Conservation (phyloP, 768 basidiomycete genomes). For the Tricholoma furcatifolium region DNA sequence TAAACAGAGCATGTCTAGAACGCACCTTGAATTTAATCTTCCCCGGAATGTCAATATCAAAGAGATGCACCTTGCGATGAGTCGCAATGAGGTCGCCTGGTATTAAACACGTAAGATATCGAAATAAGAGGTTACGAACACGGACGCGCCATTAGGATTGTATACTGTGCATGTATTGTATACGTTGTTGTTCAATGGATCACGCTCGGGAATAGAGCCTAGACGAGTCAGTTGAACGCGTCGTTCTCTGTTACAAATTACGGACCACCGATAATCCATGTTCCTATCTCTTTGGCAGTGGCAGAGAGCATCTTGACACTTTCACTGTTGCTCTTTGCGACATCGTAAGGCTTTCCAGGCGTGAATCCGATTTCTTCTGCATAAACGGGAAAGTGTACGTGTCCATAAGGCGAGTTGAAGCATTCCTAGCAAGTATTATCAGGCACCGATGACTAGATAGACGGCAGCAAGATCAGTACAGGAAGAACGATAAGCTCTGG, state of each 20-base stretch:
- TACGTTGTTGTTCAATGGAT: constrained; percentile 56
- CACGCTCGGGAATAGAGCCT: constrained; percentile 95
- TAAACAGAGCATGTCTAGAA: background rate
- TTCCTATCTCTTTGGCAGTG: constrained; percentile 70
- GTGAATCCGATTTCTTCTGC: constrained; percentile 75
- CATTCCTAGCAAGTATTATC: constrained; percentile 56
- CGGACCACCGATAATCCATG: constrained; percentile 93
- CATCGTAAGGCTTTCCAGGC: constrained; percentile 58
- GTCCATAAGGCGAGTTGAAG: constrained; percentile 86
- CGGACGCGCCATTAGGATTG: constrained; percentile 62
- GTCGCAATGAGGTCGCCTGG: constrained; percentile 81
- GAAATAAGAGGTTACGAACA: background rate
- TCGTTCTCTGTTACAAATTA: background rate
- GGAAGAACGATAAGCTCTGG: constrained; percentile 85
- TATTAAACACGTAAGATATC: background rate
- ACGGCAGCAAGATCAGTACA: constrained; percentile 32
- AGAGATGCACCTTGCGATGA: constrained; percentile 94
- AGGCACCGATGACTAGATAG: constrained; percentile 1
- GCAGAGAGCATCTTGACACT: constrained; percentile 80
- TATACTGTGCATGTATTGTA: constrained; percentile 96
- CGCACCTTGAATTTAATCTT: constrained; percentile 84
- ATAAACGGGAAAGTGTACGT: constrained; percentile 76
- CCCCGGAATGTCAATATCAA: constrained; percentile 96
- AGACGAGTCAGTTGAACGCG: background rate
- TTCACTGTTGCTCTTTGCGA: constrained; percentile 57